A percentile compares a stretch with the other conserved stretches of the same genome.
Conservation (phyloP, 1,284 basidiomycete genomes). For the Ceratorhiza oryzae-sativae region DNA sequence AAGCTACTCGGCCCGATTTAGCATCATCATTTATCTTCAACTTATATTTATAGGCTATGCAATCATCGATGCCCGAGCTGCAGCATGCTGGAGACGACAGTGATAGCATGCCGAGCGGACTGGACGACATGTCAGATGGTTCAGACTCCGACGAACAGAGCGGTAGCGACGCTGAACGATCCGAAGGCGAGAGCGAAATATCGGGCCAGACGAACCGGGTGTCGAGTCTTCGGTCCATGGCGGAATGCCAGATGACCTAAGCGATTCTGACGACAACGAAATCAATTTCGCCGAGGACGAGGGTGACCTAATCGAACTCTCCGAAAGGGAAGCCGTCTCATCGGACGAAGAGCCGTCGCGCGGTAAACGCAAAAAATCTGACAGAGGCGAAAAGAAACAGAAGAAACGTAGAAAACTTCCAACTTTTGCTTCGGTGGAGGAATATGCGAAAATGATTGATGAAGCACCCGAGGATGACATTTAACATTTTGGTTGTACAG, state of each 20-base stretch:
- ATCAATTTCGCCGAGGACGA: conserved; percentile 49
- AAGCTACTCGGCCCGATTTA: background rate
- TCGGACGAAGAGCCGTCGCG: conserved; percentile 63
- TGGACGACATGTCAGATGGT: conserved; percentile 43
- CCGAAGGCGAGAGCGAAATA: conserved; percentile 60
- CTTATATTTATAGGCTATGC: conserved; percentile 15
- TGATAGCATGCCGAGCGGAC: conserved; percentile 38
- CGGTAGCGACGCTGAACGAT: conserved; percentile 50
- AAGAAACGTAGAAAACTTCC: conserved; percentile 78
- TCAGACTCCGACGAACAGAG: conserved; percentile 41
- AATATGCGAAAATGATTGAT: conserved; percentile 91
- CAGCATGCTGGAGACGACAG: conserved; percentile 52
- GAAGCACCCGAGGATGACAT: conserved; percentile 78
- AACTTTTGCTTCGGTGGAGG: conserved; percentile 93
- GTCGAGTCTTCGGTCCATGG: conserved; percentile 43
- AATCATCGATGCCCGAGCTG: conserved; percentile 37
- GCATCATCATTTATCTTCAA: background rate
- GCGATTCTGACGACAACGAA: conserved; percentile 64
- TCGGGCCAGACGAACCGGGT: conserved; percentile 56
- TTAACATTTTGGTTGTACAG: conserved; percentile 47
- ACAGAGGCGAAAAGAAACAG: conserved; percentile 55
- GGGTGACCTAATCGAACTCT: conserved; percentile 48
- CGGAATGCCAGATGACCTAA: conserved; percentile 52
- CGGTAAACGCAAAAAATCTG: conserved; percentile 59
- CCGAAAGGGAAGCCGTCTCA: conserved; percentile 52